A percentile compares a stretch with the other conserved stretches of the same genome.
phyloP scores from a whole-genome alignment of 2,329 filamentous ascomycete genomes.

The Eutypa lata region DNA sequence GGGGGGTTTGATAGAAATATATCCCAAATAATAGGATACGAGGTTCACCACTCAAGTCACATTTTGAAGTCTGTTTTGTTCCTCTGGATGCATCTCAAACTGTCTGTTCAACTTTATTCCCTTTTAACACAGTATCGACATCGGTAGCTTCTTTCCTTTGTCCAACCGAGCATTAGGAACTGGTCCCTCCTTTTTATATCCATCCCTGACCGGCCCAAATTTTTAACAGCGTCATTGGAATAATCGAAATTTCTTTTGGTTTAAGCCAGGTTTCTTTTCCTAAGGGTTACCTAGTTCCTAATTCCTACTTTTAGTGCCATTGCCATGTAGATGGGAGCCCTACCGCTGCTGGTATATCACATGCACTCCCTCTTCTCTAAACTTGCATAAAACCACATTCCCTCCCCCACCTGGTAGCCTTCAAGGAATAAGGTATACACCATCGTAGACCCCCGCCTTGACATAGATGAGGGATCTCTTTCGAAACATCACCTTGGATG shows the following conservation, averaged over 20 bases:
- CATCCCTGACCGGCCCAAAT: slow-evolving; percentile 16
- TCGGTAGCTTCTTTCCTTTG: slow-evolving; percentile 17
- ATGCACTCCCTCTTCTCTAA: slow-evolving; percentile 17
- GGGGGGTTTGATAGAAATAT: no score
- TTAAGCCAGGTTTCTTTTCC: slow-evolving; percentile 29
- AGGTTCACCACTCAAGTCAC: no score
- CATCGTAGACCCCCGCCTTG: slow-evolving; percentile 17
- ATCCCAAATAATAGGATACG: no score
- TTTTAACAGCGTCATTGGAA: slow-evolving; percentile 19
- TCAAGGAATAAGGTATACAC: slow-evolving; percentile 30
- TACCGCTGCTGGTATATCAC: slow-evolving; percentile 16
- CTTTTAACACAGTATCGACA: slow-evolving; percentile 9
- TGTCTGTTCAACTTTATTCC: neutral
- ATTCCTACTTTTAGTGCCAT: slow-evolving; percentile 13
- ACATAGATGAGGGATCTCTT: slow-evolving; percentile 23
- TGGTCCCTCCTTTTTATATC: slow-evolving; percentile 23
- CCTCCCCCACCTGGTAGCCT: slow-evolving; percentile 14
- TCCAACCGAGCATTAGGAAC: slow-evolving; percentile 21
- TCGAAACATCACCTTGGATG: slow-evolving; percentile 24
- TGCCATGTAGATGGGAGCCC: slow-evolving; percentile 16
- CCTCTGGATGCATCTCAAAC: no score
- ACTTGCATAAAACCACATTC: slow-evolving; percentile 16
- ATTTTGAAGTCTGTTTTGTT: no score
- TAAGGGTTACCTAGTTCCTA: slow-evolving; percentile 24
- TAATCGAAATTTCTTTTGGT: slow-evolving; percentile 33